These are phyloP conservation scores for Discostella stelligera DNA, from an alignment of 352 stramenopile species.

Conservation along the genomic window DNA sequence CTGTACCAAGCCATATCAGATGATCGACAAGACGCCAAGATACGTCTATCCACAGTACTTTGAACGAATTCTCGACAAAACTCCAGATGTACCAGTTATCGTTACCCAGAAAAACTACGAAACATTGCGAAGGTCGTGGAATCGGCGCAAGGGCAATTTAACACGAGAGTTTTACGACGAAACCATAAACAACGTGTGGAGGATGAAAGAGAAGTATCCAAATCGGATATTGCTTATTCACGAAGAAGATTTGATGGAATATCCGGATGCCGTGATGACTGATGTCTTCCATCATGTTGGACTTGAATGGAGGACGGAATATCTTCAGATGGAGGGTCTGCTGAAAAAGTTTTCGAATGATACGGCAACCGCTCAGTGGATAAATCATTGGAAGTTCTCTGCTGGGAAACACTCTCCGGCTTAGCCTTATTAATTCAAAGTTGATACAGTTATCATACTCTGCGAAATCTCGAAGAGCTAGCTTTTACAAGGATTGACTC, in stretches of 20 bases:
- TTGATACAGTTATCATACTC: neutral
- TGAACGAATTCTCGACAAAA: neutral
- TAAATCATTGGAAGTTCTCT: conserved; percentile 4
- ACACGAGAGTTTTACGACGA: conserved; percentile 8
- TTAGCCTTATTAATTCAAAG: neutral
- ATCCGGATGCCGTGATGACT: conserved; percentile 5
- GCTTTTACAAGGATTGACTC: no score
- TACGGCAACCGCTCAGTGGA: neutral
- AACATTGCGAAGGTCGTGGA: neutral
- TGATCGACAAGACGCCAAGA: conserved; percentile 12
- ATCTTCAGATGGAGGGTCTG: conserved; percentile 10
- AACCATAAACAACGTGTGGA: conserved; percentile 4
- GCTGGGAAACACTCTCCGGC: conserved; percentile 9
- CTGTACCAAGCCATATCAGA: neutral
- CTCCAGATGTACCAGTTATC: conserved; percentile 6
- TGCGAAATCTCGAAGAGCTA: no score
- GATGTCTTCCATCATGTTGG: conserved; percentile 8
- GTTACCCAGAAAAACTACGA: conserved; percentile 7
- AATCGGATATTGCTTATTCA: conserved; percentile 5
- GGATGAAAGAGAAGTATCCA: conserved; percentile 1
- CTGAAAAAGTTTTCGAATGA: conserved; percentile 15
- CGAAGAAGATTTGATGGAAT: conserved; percentile 6
- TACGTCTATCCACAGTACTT: conserved; percentile 10
- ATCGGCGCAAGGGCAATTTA: neutral
- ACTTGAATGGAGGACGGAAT: conserved; percentile 13